These are phyloP conservation scores for Trichoderma breve DNA, from an alignment of 2,329 filamentous ascomycete genomes.

Conservation along the genomic window DNA sequence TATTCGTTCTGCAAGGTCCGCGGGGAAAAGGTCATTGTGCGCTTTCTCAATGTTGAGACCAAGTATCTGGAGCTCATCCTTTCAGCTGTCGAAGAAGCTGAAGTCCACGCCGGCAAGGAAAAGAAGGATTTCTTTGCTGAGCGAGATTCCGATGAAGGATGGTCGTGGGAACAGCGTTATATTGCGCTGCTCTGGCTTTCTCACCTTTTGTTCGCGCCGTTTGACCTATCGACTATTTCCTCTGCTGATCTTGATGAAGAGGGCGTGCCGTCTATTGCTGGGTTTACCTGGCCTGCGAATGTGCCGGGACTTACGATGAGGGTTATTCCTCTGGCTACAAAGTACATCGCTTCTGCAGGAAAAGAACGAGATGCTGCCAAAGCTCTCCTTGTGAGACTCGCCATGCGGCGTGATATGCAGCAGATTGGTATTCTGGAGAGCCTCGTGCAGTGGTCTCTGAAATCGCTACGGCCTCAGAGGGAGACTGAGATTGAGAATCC, in stretches of 20 bases:
- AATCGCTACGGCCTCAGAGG: conserved; percentile 50
- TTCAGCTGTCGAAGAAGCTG: conserved; percentile 65
- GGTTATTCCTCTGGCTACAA: conserved; percentile 67
- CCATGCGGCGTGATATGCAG: conserved; percentile 88
- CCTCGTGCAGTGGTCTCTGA: conserved; percentile 69
- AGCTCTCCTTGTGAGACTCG: conserved; percentile 73
- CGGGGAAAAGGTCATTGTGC: conserved; percentile 86
- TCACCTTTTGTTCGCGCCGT: conserved; percentile 79
- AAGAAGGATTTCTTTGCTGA: neutral
- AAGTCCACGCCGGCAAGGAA: conserved; percentile 27
- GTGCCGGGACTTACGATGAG: conserved; percentile 70
- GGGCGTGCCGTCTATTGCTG: conserved; percentile 42
- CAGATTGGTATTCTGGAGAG: conserved; percentile 65
- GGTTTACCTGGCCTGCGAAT: conserved; percentile 55
- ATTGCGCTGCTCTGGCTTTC: conserved; percentile 84
- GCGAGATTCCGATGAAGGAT: conserved; percentile 28
- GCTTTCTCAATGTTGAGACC: conserved; percentile 88
- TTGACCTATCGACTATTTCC: conserved; percentile 86
- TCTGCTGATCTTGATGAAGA: conserved; percentile 51
- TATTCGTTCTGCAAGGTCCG: conserved; percentile 94
- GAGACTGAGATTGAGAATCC: conserved; percentile 47
- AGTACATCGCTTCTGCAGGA: conserved; percentile 70
- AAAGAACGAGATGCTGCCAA: conserved; percentile 92
- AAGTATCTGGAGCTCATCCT: conserved; percentile 80
- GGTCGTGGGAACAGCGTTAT: conserved; percentile 87